Base-by-base conservation (phyloP, 345 rosid species). In the Carallia brachiata region DNA sequence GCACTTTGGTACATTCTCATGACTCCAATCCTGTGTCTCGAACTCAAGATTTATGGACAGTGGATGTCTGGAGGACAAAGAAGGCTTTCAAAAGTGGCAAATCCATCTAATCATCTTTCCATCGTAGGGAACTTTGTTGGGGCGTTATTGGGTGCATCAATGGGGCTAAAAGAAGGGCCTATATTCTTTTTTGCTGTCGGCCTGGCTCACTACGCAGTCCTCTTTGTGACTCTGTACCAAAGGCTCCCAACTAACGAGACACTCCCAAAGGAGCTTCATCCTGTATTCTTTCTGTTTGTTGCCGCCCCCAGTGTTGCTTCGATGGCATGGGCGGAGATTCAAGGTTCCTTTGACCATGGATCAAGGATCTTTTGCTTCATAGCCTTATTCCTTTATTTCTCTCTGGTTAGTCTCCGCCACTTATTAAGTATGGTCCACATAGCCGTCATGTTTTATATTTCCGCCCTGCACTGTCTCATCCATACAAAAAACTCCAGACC, bases 41-140 rank as follows among this genome's bases (percentile, higher is more conserved):
- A 89, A 79, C 84, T 90, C 28, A 93, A 91, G 77, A 86, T 93
- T 36, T 93, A 93, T 28, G 98, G 98, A 30, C 98, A 91, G 75
- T 93, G 98, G 98, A 93, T 93, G 98, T 91, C 94, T 0, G 96
- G 96, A 8, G 96, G 98, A 1, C 94, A 87, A 63, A 53, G 97
- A 64, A 81, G 98, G 75, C 97, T 91, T 63, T 93, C 98, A 3
- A 88, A 89, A 67, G 97, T 93, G 50, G 98, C 98, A 7, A 93
- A 93, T 58, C 98, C 97, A 64, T 86, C 98, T 2, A 91, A 91
- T 71, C 98, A 93, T 83, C 85, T 93, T 16, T 77, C 97, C 0
- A 65, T 91, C 6, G 91, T 91, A 1, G 98, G 98, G 40, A 93
- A 93, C 78, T 93, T 93, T 55, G 91, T 92, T 2, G 98, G 98